Evolutionary conservation across 2,329 filamentous ascomycete genomes (phyloP), one percentile per base, ranked within the genome.

Genomic region (Fusarium protoensiforme): DNA sequence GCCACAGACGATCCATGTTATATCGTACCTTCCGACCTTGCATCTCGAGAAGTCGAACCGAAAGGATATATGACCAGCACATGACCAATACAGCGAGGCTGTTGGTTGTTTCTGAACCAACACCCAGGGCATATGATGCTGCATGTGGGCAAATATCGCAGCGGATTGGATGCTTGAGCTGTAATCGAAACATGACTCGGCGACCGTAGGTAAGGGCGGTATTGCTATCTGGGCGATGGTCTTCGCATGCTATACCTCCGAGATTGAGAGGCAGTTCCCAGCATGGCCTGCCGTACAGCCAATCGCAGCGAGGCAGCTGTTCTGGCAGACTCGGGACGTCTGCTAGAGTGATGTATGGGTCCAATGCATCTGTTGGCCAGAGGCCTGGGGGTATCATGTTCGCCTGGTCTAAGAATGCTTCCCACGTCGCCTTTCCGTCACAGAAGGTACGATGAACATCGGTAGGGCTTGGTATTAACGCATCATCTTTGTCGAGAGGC

Each of bases 51-150:
- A 67, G 35, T 46, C 43, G 29, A 43, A 43, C 35, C 0, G 36
- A 59, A 20, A 67, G 29, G 41, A 67, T 67, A 16, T 67, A 64
- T 13, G 36, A 67, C 60, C 31, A 67, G 41, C 54, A 67, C 31
- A 67, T 67, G n/a, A 64, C 54, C 13, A 67, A 13, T 35, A 67
- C 5, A n/a, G 22, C 43, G 1, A 67, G 65, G 54, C 60, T 67
- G n/a, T 5, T 60, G 2, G 27, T 59, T 38, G 31, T 67, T 7
- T 64, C 41, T 2, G 53, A 10, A 24, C 10, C 10, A 35, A 41
- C 3, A 13, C 57, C 62, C 5, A 65, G 13, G 29, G 33, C 43
- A 18, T 13, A 24, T 13, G 38, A 61, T 16, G 22, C 57, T 64
- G 9, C 10, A 31, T 62, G 29, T 38, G 27, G 18, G 39, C 31